These are phyloP conservation scores for Phaseolus lunatus DNA, from an alignment of 306 rosid species.

Conservation along the genomic window DNA sequence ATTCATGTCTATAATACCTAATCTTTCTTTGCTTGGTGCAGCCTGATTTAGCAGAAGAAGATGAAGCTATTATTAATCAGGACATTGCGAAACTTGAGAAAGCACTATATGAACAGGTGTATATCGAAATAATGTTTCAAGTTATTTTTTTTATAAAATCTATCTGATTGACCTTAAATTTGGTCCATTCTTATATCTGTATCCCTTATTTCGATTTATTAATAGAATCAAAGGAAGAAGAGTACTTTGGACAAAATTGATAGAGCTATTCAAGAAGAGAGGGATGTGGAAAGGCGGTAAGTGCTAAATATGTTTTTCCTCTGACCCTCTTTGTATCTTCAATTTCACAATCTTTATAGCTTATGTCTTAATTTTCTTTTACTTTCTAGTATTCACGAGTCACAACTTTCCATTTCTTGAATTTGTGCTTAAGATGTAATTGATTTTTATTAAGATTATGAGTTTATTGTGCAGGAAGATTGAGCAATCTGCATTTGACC, in stretches of 20 bases:
- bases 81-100: slow-evolving; percentile 73
- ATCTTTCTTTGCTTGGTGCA: slow-evolving; percentile 55
- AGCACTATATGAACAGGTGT: slow-evolving; percentile 73
- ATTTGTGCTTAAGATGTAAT: slow-evolving; percentile 31
- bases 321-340: slow-evolving; percentile 32
- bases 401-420: slow-evolving; percentile 21
- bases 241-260: slow-evolving; percentile 66
- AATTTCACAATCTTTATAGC: slow-evolving; percentile 24
- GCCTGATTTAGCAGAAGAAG: slow-evolving; percentile 89
- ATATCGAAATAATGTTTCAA: slow-evolving; percentile 1
- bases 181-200: slow-evolving; percentile 35
- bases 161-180: slow-evolving; percentile 37
- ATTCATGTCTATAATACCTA: slow-evolving; percentile 41
- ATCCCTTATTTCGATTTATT: slow-evolving; percentile 46
- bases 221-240: slow-evolving; percentile 74
- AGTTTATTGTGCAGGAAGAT: slow-evolving; percentile 65
- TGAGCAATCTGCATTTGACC: slow-evolving; percentile 85
- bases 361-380: slow-evolving; percentile 17
- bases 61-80: slow-evolving; percentile 71
- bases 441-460: slow-evolving; percentile 40
- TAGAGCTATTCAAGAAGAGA: slow-evolving; percentile 62
- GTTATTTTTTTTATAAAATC: slow-evolving; percentile 9
- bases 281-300: slow-evolving; percentile 69
- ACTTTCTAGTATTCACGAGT: slow-evolving; percentile 4
- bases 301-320: slow-evolving; percentile 43